Base-by-base conservation (phyloP, 352 stramenopile species). In the Phytophthora syringae region DNA sequence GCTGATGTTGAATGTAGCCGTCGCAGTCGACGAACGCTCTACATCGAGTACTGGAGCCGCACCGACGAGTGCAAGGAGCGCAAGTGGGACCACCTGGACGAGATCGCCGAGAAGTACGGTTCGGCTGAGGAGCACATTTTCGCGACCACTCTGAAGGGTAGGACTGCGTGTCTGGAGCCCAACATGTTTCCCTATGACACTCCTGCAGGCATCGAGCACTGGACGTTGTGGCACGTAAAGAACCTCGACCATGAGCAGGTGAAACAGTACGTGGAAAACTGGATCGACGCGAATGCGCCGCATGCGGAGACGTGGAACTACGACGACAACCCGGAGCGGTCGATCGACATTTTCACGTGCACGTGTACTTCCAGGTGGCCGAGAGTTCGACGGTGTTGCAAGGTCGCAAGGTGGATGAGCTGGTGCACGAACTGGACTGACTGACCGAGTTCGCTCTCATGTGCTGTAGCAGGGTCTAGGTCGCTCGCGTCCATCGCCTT, bases 131-230 rank as follows among this genome's bases (percentile, higher is more conserved):
- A 94, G 30, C 86, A 94, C 55, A 95, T 95, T 44, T 94, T 88
- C 56, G 74, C 74, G 20, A 95, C 88, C 22, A 89, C 84, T 56
- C 71, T 95, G 60, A 88, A 89, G 64, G 77, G 81, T 89, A 89
- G 83, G 73, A 92, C 76, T 61, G 83, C 87, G 52, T 91, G 74
- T 58, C 74, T 95, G 68, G 88, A 95, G 64, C 88, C 88, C 36
- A 95, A 95, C 52, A 95, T 95, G 88, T 95, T 95, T 86, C 88
- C 88, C 24, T 95, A 95, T 86, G 74, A 90, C 66, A 95, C 88
- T 44, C 88, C 88, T 58, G 76, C 79, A 84, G 88, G 86, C 69
- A 95, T 95, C 63, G 86, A 94, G 68, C 88, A 95, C 72, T 95
- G 85, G 85, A 95, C 88, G 60, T 60, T 95, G 67, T 95, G 88